These are phyloP conservation scores for Wickerhamiella sergipiensis DNA, from an alignment of 805 yeast genomes.

Conservation along the genomic window DNA sequence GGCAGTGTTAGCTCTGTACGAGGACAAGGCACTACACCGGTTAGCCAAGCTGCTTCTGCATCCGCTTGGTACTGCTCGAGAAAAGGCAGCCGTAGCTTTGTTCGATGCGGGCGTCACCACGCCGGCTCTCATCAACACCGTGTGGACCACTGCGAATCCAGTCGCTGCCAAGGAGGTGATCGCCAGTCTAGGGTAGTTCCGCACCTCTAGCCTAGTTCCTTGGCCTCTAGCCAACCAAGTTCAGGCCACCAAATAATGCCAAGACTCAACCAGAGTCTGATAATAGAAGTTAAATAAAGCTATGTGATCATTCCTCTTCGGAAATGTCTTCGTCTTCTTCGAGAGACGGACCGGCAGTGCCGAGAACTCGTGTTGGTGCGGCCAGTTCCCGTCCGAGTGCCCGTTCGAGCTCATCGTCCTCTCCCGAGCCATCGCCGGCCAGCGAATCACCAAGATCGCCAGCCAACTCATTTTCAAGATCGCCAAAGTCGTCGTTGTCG, in stretches of 20 bases:
- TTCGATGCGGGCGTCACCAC: conserved; percentile 23
- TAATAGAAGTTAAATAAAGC: neutral
- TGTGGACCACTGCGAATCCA: conserved; percentile 7
- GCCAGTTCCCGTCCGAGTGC: neutral
- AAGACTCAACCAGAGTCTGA: too few species aligned
- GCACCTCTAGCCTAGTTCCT: neutral
- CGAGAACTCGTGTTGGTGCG: conserved; percentile 1
- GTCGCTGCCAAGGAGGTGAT: neutral
- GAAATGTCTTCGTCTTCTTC: conserved; percentile 14
- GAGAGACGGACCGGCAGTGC: conserved; percentile 11
- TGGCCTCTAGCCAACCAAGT: too few species aligned
- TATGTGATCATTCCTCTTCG: conserved; percentile 10
- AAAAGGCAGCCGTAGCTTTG: conserved; percentile 30
- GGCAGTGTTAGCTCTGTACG: conserved; percentile 24
- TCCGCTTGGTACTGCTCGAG: conserved; percentile 24
- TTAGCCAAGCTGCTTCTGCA: conserved; percentile 24
- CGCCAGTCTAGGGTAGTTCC: too few species aligned
- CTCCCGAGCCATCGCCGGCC: conserved; percentile 7
- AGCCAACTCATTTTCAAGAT: conserved; percentile 21
- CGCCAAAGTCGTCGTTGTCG: conserved; percentile 22
- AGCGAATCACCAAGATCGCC: conserved; percentile 15
- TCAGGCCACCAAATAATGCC: too few species aligned
- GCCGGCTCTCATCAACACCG: conserved; percentile 8
- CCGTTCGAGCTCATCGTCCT: conserved; percentile 4
- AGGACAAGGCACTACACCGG: conserved; percentile 13